phyloP scores from a whole-genome alignment of 306 rosid genomes.

The Quercus alba region DNA sequence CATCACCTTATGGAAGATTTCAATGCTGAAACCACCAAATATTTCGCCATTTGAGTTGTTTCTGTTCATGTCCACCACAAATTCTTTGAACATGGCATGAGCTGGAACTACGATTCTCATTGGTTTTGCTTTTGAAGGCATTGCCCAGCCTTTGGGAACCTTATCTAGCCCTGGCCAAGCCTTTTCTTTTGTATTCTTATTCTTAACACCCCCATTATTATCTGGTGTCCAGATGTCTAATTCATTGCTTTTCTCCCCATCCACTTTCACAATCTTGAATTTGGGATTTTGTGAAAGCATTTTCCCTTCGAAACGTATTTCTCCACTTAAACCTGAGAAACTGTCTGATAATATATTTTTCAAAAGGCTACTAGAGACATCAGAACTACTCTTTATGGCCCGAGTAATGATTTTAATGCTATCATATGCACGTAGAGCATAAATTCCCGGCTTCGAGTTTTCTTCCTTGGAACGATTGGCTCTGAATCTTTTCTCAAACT shows the following conservation, averaged over 20 bases:
- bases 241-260: neutral
- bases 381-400: neutral
- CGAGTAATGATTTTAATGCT: slow-evolving; percentile 15
- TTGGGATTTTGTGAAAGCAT: neutral
- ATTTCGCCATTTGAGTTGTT: neutral
- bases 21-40: slow-evolving; percentile 59
- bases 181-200: too few relatives aligned
- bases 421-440: slow-evolving; percentile 36
- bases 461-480: neutral
- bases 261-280: slow-evolving; percentile 23
- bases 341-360: neutral
- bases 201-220: neutral
- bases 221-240: neutral
- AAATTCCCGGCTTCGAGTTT: slow-evolving; percentile 20
- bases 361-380: neutral
- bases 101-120: slow-evolving; percentile 65
- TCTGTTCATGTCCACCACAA: slow-evolving; percentile 43
- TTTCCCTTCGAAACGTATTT: slow-evolving; percentile 19
- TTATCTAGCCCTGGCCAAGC: slow-evolving; percentile 52
- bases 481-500: slow-evolving; percentile 8
- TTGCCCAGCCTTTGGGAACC: slow-evolving; percentile 63
- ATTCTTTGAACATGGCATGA: slow-evolving; percentile 41
- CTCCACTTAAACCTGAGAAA: slow-evolving; percentile 32
- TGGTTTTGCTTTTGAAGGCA: slow-evolving; percentile 34
- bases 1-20: slow-evolving; percentile 28